A percentile compares a stretch with the other conserved stretches of the same genome.
These are phyloP conservation scores for Rubia tinctorum DNA, from an alignment of 305 asterid genomes.

Conservation along the genomic window DNA sequence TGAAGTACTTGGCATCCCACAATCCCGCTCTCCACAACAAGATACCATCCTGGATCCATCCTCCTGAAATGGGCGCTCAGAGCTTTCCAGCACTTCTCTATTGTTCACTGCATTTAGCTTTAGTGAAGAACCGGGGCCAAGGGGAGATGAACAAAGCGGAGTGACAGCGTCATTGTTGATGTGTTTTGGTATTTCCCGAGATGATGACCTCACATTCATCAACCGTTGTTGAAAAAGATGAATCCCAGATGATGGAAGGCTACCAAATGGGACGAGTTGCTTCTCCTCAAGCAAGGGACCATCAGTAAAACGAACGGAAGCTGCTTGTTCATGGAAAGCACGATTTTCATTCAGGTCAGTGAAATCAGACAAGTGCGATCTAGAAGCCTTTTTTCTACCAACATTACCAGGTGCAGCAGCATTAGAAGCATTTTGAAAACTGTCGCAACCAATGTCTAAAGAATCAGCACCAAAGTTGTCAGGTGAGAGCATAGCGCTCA, in stretches of 20 bases:
- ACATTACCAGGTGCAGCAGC: conserved; percentile 48
- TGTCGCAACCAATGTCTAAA: conserved; percentile 45
- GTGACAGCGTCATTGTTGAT: conserved; percentile 25
- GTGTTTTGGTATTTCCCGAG: conserved; percentile 28
- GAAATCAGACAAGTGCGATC: conserved; percentile 29
- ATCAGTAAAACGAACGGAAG: conserved; percentile 45
- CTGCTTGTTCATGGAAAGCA: conserved; percentile 21
- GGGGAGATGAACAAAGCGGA: conserved; percentile 60
- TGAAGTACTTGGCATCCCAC: conserved; percentile 33
- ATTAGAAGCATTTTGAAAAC: conserved; percentile 24
- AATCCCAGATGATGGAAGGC: conserved; percentile 31
- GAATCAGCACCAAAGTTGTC: conserved; percentile 45
- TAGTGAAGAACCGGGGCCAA: conserved; percentile 46
- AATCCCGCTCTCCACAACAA: conserved; percentile 42
- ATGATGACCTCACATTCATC: conserved; percentile 21
- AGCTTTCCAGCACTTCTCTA: conserved; percentile 24
- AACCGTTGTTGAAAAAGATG: conserved; percentile 26
- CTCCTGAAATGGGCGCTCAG: conserved; percentile 40
- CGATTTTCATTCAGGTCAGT: conserved; percentile 29
- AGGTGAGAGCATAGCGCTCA: conserved; percentile 45
- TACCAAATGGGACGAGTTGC: conserved; percentile 30
- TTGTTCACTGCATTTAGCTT: conserved; percentile 31
- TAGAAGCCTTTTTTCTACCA: conserved; percentile 34
- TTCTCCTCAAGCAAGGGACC: conserved; percentile 60
- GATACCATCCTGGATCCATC: conserved; percentile 31